Conservation (phyloP, 306 rosid genomes). For the Oemleria cerasiformis region DNA sequence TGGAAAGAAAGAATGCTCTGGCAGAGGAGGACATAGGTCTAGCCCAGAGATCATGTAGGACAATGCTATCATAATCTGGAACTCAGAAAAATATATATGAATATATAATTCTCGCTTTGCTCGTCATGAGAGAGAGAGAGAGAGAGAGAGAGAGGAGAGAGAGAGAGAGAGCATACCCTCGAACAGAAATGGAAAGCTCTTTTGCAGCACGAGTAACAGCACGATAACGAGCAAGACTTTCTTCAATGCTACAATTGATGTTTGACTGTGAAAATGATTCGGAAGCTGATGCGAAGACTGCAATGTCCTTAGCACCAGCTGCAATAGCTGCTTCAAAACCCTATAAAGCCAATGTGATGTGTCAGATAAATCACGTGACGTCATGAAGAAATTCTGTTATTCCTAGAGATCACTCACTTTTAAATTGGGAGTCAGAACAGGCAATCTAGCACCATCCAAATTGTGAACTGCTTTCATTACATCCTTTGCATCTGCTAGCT, state of each 20-base stretch:
- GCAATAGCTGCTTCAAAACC: conserved; percentile 88
- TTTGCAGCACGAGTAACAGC: conserved; percentile 78
- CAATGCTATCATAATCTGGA: background rate
- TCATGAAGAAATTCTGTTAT: background rate
- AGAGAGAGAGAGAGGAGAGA: background rate
- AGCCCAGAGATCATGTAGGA: background rate
- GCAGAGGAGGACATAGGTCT: background rate
- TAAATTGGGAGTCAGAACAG: conserved; percentile 84
- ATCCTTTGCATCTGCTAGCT: conserved; percentile 87
- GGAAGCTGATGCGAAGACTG: conserved; percentile 88
- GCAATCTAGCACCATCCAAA: conserved; percentile 60
- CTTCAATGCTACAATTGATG: conserved; percentile 86
- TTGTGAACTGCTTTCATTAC: conserved; percentile 68
- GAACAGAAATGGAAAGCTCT: conserved; percentile 72
- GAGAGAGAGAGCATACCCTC: conserved; percentile 53
- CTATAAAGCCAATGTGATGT: conserved; percentile 35
- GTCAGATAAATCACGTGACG: conserved; percentile 12
- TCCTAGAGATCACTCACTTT: conserved; percentile 42
- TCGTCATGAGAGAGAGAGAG: background rate
- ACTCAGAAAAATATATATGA: background rate
- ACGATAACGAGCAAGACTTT: conserved; percentile 64
- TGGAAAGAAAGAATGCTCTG: background rate
- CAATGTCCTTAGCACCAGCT: conserved; percentile 87
- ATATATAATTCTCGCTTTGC: too few species aligned
- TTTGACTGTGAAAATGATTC: conserved; percentile 87